Conservation (phyloP, 495 filamentous ascomycete species). For the Chaetomium tenue region DNA sequence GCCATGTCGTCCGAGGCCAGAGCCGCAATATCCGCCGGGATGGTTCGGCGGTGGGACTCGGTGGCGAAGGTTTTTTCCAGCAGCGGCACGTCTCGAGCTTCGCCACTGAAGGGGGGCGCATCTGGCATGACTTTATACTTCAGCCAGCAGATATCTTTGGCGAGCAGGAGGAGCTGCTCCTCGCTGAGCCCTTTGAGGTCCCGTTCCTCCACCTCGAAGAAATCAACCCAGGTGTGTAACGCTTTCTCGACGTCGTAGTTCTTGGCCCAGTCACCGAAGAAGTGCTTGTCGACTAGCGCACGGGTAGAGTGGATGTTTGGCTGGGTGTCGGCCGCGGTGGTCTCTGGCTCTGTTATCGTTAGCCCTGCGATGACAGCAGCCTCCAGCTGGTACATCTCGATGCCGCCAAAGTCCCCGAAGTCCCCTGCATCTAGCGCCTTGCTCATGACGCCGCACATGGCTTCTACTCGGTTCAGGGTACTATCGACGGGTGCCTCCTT, state of each 20-base stretch:
- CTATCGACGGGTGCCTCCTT: background rate
- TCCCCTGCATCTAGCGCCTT: background rate
- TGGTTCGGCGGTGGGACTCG: background rate
- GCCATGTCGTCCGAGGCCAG: background rate
- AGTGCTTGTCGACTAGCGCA: background rate
- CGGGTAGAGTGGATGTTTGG: background rate
- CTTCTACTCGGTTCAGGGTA: background rate
- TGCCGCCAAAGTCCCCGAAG: constrained; percentile 3
- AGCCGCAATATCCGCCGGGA: background rate
- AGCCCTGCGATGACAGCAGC: background rate
- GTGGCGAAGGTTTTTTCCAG: background rate
- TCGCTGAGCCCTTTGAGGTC: background rate
- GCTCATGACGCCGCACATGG: background rate
- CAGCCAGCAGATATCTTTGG: constrained; percentile 17
- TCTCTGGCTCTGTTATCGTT: background rate
- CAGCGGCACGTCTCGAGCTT: background rate
- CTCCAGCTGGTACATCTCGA: background rate
- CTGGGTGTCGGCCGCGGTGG: background rate
- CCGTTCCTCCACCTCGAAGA: background rate
- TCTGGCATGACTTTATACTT: constrained; percentile 1
- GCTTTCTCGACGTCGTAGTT: constrained; percentile 1
- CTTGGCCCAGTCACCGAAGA: background rate
- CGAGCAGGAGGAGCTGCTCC: constrained; percentile 5
- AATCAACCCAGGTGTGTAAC: constrained; percentile 22
- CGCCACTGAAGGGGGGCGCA: background rate